Evolutionary conservation across 2,329 filamentous ascomycete species (phyloP).

Genomic region (Hirsutella rhossiliensis): DNA sequence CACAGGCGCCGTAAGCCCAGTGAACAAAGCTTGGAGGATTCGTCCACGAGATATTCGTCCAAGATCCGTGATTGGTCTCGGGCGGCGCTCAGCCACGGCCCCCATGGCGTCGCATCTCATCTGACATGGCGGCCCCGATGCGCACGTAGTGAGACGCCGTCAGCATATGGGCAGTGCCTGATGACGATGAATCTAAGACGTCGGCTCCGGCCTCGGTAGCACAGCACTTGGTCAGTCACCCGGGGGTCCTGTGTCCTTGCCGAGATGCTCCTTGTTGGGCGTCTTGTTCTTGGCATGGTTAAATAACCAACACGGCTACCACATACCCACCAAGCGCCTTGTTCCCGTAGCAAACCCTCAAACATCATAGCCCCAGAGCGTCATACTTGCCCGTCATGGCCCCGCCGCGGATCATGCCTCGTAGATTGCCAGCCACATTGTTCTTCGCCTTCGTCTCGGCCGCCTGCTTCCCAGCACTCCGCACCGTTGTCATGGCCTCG

Average conservation of each 20-base stretch:
- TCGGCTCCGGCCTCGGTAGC: background rate
- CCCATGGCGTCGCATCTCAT: background rate
- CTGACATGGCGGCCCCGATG: background rate
- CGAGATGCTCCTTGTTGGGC: background rate
- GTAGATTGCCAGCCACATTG: conserved; percentile 8
- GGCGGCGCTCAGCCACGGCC: no score
- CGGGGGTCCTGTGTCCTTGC: background rate
- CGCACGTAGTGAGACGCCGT: background rate
- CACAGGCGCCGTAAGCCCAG: no score
- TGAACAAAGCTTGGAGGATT: no score
- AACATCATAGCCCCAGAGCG: conserved; percentile 20
- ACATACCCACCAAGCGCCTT: no score
- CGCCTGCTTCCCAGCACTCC: background rate
- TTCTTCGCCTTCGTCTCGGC: background rate
- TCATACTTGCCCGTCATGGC: conserved; percentile 18
- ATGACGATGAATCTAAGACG: background rate
- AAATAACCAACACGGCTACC: no score
- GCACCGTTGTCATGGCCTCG: background rate
- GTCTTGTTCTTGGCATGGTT: background rate
- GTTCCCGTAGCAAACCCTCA: no score
- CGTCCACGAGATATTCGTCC: no score
- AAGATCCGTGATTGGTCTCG: no score
- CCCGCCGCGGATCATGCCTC: conserved; percentile 14
- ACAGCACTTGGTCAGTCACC: background rate
- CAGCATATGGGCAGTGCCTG: background rate